Conservation (phyloP, 495 filamentous ascomycete genomes). For the Talaromyces liani region DNA sequence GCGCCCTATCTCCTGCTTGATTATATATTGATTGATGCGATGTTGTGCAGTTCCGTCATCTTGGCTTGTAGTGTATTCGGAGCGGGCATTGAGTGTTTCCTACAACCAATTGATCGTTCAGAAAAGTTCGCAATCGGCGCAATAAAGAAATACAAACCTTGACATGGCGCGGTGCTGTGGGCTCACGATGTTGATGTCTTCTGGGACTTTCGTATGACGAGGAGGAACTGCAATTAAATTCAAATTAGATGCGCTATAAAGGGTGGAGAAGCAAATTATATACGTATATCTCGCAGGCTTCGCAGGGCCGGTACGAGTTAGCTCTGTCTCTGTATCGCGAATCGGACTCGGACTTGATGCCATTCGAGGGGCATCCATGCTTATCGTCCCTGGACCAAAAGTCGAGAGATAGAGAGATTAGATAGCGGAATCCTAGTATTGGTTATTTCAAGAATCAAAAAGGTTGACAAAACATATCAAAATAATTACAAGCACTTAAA, state of each 20-base stretch:
- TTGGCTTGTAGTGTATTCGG: conserved; percentile 79
- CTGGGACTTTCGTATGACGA: conserved; percentile 58
- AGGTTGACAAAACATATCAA: not conserved
- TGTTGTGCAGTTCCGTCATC: conserved; percentile 72
- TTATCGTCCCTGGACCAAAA: not conserved
- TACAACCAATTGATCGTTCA: conserved; percentile 30
- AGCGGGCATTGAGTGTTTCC: conserved; percentile 89
- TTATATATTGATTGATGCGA: conserved; percentile 88
- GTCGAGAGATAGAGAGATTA: not conserved
- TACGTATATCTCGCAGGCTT: conserved; percentile 33
- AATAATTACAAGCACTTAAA: not conserved
- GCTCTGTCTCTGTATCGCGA: conserved; percentile 16
- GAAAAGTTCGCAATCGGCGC: not conserved
- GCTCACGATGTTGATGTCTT: conserved; percentile 68
- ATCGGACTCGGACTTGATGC: conserved; percentile 16
- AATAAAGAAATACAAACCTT: conserved; percentile 42
- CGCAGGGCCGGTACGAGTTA: not conserved
- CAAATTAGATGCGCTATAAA: not conserved
- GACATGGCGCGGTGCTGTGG: conserved; percentile 61
- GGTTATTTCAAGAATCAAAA: not conserved
- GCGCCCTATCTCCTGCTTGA: conserved; percentile 90
- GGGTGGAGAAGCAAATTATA: conserved; percentile 11
- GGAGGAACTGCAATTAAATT: conserved; percentile 27
- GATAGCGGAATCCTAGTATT: not conserved
- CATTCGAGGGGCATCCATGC: conserved; percentile 16